Conservation (phyloP, 345 rosid genomes). For the Lepidium didymum region DNA sequence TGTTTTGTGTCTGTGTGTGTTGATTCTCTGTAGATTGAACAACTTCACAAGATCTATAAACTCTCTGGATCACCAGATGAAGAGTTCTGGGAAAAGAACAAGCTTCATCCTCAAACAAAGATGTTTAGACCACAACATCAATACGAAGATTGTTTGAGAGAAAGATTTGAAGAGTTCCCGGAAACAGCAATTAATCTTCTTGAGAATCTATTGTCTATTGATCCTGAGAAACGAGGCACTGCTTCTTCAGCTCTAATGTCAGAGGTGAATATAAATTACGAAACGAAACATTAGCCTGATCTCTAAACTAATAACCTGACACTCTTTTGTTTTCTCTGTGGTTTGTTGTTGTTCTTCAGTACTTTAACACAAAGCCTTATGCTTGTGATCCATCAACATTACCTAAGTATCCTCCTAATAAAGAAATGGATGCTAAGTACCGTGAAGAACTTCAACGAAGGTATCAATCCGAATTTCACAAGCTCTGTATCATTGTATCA, state of each 20-base stretch:
- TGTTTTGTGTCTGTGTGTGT: neutral
- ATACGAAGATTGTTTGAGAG: constrained; percentile 46
- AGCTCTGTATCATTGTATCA: neutral
- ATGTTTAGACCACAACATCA: constrained; percentile 60
- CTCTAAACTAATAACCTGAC: neutral
- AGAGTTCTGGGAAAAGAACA: constrained; percentile 53
- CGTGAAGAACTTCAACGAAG: constrained; percentile 61
- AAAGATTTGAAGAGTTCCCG: constrained; percentile 52
- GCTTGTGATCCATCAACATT: constrained; percentile 66
- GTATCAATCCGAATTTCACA: constrained; percentile 1
- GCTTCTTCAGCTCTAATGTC: constrained; percentile 62
- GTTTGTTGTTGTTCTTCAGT: constrained; percentile 31
- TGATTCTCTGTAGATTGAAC: constrained; percentile 50
- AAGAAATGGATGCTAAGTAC: constrained; percentile 70
- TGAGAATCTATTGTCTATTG: constrained; percentile 52
- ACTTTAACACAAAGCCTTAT: constrained; percentile 52
- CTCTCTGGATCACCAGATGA: constrained; percentile 77
- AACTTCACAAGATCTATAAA: constrained; percentile 67
- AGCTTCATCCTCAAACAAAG: constrained; percentile 48
- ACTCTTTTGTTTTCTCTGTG: neutral
- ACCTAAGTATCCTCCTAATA: constrained; percentile 72
- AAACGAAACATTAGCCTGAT: neutral
- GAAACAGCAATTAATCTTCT: constrained; percentile 40
- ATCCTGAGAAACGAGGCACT: constrained; percentile 65
- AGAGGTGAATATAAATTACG: constrained; percentile 32